phyloP scores from a whole-genome alignment of 129 eudicot species.

The Deinandra increscens region DNA sequence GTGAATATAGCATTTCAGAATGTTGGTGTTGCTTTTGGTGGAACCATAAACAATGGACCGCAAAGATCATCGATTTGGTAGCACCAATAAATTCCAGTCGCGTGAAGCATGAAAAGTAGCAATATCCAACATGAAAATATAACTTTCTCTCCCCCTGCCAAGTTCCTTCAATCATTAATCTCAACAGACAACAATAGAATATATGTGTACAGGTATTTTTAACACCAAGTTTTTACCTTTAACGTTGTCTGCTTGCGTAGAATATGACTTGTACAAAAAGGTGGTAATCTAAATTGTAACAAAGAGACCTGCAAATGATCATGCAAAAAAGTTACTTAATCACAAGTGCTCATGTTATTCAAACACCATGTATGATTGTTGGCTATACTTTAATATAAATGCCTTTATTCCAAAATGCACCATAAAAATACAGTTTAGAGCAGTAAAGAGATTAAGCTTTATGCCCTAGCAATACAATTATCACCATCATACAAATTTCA shows the following conservation, averaged over 20 bases:
- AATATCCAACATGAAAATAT: constrained; percentile 57
- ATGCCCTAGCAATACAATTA: no score
- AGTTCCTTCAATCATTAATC: constrained; percentile 1
- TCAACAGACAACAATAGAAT: background rate
- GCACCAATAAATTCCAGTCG: constrained; percentile 74
- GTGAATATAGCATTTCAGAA: constrained; percentile 78
- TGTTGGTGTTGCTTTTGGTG: constrained; percentile 74
- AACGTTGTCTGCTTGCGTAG: constrained; percentile 71
- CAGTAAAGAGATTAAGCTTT: no score
- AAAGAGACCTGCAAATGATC: constrained; percentile 60
- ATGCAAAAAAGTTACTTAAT: constrained; percentile 14
- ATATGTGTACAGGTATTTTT: background rate
- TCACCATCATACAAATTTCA: background rate
- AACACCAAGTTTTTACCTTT: constrained; percentile 38
- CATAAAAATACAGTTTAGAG: no score
- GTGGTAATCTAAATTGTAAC: constrained; percentile 60
- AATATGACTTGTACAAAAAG: constrained; percentile 76
- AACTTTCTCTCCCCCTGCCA: constrained; percentile 75
- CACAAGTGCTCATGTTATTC: background rate
- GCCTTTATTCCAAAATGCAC: no score
- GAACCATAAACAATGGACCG: constrained; percentile 68
- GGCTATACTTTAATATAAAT: background rate
- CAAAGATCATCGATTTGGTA: constrained; percentile 58
- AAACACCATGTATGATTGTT: background rate
- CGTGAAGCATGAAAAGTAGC: constrained; percentile 55